A percentile compares a stretch with the other conserved stretches of the same genome.
Conservation (phyloP, 148 eudicot genomes). For the Vaccinium myrtillus region DNA sequence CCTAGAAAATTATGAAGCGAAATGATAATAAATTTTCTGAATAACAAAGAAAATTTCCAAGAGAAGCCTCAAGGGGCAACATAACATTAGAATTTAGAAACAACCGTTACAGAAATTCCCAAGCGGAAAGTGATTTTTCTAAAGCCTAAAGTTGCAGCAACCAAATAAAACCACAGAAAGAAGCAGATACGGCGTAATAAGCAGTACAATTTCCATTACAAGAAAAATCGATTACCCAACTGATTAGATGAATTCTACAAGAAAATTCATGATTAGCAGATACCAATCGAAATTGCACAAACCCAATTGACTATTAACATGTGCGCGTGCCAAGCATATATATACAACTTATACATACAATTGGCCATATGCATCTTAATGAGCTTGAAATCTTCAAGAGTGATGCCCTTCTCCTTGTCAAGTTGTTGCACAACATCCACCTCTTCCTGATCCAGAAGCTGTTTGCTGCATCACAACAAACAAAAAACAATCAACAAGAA, state of each 20-base stretch:
- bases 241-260: not conserved
- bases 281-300: not conserved
- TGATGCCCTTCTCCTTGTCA: constrained; percentile 81
- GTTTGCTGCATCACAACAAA: constrained; percentile 49
- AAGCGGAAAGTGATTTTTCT: not conserved
- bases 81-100: not conserved
- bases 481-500: not conserved
- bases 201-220: not conserved
- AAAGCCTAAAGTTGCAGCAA: not conserved
- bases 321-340: not conserved
- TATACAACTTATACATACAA: constrained; percentile 36
- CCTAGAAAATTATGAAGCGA: not conserved
- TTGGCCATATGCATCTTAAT: constrained; percentile 86
- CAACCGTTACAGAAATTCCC: not conserved
- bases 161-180: not conserved
- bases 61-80: not conserved
- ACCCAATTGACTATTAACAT: not conserved
- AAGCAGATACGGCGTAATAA: not conserved
- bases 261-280: not conserved
- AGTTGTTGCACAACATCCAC: constrained; percentile 73
- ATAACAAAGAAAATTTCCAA: not conserved
- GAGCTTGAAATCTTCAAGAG: constrained; percentile 89
- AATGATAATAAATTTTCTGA: not conserved
- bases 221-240: not conserved
- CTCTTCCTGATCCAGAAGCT: constrained; percentile 77